Evolutionary conservation across 1,284 basidiomycete genomes (phyloP).

Genomic region (Ganoderma resinaceum): DNA sequence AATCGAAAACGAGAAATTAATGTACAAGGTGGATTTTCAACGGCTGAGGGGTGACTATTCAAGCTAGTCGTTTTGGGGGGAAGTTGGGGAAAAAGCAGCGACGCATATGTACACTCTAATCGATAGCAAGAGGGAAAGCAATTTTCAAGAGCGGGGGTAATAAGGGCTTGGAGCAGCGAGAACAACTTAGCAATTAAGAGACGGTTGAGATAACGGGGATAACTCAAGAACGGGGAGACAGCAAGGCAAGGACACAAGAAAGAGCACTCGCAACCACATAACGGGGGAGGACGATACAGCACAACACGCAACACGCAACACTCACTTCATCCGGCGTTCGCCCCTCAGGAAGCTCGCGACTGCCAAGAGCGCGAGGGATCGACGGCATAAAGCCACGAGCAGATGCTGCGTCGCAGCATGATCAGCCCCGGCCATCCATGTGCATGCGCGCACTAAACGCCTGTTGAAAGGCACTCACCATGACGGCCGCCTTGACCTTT

Average conservation of each 20-base stretch:
- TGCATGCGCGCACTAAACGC: not conserved
- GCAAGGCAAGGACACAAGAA: not conserved
- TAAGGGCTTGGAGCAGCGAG: not conserved
- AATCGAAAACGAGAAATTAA: not conserved
- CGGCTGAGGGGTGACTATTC: not conserved
- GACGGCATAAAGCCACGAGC: not conserved
- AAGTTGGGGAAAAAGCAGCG: not conserved
- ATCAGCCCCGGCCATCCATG: not conserved
- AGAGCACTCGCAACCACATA: not conserved
- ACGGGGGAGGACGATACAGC: not conserved
- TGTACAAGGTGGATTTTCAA: not conserved
- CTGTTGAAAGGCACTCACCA: not conserved
- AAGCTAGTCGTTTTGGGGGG: not conserved
- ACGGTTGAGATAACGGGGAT: not conserved
- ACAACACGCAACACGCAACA: not conserved
- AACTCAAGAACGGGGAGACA: not conserved
- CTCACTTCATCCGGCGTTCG: conserved; percentile 5
- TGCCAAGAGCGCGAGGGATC: not conserved
- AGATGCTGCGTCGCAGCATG: conserved; percentile 1
- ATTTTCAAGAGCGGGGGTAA: not conserved
- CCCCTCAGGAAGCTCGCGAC: not conserved
- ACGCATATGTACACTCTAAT: not conserved
- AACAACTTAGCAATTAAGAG: not conserved
- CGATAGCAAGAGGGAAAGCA: not conserved
- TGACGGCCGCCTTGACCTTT: not conserved